Evolutionary conservation across 2,329 filamentous ascomycete genomes (phyloP).

Genomic region (Fusarium caatingaense): DNA sequence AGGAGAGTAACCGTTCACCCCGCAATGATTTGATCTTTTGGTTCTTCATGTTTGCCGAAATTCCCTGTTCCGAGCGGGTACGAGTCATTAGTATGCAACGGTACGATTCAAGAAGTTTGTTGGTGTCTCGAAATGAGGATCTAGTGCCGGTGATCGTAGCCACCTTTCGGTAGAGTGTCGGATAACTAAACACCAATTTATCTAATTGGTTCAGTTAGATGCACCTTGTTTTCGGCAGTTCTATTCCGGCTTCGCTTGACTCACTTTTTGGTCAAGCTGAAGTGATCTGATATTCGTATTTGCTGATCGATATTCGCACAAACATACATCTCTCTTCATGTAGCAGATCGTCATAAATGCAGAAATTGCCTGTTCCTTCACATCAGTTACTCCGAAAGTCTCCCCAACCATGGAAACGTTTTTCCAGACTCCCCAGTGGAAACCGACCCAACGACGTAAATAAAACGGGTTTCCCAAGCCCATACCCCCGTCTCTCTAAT

Average conservation of each 20-base stretch:
- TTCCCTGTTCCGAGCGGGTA: background rate
- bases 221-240: background rate
- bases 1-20: background rate
- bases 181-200: background rate
- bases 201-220: background rate
- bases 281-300: background rate
- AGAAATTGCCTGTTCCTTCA: background rate
- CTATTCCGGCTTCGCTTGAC: background rate
- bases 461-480: background rate
- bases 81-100: constrained; percentile 3
- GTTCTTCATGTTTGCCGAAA: constrained; percentile 2
- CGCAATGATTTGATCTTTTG: background rate
- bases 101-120: background rate
- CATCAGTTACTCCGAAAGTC: background rate
- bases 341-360: background rate
- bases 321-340: fast-evolving
- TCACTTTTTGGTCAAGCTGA: background rate
- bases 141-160: background rate
- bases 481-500: background rate
- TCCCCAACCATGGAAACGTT: background rate
- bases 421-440: background rate
- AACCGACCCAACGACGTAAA: background rate
- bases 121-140: background rate
- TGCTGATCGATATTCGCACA: background rate
- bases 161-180: background rate